Conservation (phyloP, 1,284 basidiomycete genomes). For the Stygiomarasmius scandens region DNA sequence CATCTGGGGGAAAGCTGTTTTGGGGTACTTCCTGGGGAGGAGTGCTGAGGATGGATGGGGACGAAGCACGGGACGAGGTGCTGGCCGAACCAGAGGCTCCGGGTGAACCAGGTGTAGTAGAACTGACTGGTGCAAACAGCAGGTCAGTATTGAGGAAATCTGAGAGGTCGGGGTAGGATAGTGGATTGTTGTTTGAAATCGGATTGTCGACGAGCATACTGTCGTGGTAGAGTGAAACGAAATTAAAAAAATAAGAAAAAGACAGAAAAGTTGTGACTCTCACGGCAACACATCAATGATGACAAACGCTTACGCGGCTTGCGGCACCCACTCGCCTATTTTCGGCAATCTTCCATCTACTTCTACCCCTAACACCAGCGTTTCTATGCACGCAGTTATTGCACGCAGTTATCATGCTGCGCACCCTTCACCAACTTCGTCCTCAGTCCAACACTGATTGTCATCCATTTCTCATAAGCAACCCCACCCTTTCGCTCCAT, state of each 20-base stretch:
- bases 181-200: slow-evolving; percentile 4
- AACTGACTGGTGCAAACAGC: slow-evolving; percentile 12
- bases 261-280: background rate
- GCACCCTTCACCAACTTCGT: too few species aligned
- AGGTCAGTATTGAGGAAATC: slow-evolving; percentile 18
- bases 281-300: background rate
- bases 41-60: slow-evolving; percentile 13
- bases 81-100: slow-evolving; percentile 1
- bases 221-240: background rate
- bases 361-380: too few species aligned
- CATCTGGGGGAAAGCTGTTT: slow-evolving; percentile 14
- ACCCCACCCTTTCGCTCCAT: too few species aligned
- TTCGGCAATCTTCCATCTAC: background rate
- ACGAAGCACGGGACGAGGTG: slow-evolving; percentile 14
- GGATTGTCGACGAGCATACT: slow-evolving; percentile 16
- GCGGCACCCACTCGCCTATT: background rate
- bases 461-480: too few species aligned
- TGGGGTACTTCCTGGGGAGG: slow-evolving; percentile 14
- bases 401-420: too few species aligned
- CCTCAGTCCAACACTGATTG: too few species aligned
- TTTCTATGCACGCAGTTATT: too few species aligned
- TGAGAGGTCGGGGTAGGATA: slow-evolving; percentile 8
- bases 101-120: slow-evolving; percentile 5
- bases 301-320: background rate
- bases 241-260: too few species aligned